These are phyloP conservation scores for Alectoria sarmentosa DNA, from an alignment of 495 filamentous ascomycete genomes.

Conservation along the genomic window DNA sequence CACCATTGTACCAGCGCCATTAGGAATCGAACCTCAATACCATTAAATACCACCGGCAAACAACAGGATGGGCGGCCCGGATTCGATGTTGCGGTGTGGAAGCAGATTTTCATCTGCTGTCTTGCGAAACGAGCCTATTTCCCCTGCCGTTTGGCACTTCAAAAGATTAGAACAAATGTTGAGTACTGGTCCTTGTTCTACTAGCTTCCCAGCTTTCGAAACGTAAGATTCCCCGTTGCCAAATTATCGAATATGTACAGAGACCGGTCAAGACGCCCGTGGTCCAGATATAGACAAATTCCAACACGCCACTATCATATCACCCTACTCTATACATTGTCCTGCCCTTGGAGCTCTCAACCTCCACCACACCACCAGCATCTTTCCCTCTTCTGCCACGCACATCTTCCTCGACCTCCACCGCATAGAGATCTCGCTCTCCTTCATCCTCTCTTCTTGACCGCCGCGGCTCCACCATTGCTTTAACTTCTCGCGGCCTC, in stretches of 20 bases:
- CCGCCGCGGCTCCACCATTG: not conserved
- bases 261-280: not conserved
- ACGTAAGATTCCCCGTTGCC: too few relatives aligned
- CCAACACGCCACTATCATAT: not conserved
- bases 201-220: too few relatives aligned
- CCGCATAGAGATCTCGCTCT: not conserved
- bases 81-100: too few relatives aligned
- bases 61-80: too few relatives aligned
- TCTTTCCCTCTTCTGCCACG: not conserved
- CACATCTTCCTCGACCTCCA: constrained; percentile 6
- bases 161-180: too few relatives aligned
- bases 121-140: too few relatives aligned
- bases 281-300: not conserved
- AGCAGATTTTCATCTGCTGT: too few relatives aligned
- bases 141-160: too few relatives aligned
- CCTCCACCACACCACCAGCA: constrained; percentile 3
- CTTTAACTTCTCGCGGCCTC: not conserved
- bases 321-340: constrained; percentile 2
- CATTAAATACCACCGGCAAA: too few relatives aligned
- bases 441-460: not conserved
- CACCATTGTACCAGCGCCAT: too few relatives aligned
- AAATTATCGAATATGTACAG: not conserved
- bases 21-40: too few relatives aligned
- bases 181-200: too few relatives aligned
- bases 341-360: not conserved